phyloP scores from a whole-genome alignment of 2,329 filamentous ascomycete species.

The Exophiala oligosperma region DNA sequence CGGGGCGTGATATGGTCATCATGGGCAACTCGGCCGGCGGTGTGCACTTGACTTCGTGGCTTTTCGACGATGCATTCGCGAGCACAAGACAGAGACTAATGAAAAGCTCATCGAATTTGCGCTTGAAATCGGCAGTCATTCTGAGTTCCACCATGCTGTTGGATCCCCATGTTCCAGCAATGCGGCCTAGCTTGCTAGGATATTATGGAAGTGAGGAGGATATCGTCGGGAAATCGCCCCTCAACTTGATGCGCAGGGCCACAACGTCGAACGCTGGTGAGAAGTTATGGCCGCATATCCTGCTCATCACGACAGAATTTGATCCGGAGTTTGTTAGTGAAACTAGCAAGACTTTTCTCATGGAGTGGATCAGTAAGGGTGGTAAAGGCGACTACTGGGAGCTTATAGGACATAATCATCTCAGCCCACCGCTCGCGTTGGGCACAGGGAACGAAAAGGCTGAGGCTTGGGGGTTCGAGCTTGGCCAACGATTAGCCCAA shows the following conservation, averaged over 20 bases:
- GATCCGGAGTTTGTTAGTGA: slow-evolving; percentile 8
- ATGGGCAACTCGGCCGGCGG: slow-evolving; percentile 9
- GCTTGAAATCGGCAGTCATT: background rate
- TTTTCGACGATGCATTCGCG: slow-evolving; percentile 1
- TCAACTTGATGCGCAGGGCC: background rate
- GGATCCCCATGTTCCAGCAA: background rate
- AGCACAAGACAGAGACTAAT: background rate
- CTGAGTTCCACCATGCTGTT: background rate
- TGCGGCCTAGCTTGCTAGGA: background rate
- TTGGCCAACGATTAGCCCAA: background rate
- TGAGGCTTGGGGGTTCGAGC: slow-evolving; percentile 8
- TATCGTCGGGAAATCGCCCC: background rate
- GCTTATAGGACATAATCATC: slow-evolving; percentile 13
- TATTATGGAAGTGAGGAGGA: background rate
- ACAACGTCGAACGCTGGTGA: background rate
- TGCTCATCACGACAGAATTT: slow-evolving; percentile 5
- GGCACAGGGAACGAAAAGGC: slow-evolving; percentile 5
- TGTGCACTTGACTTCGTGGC: slow-evolving; percentile 1
- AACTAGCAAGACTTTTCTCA: background rate
- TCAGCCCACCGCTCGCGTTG: slow-evolving; percentile 11
- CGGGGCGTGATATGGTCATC: slow-evolving; percentile 21
- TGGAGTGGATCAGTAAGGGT: background rate
- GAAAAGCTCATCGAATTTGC: background rate
- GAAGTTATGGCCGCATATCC: background rate
- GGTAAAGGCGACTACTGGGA: background rate